These are phyloP conservation scores for Trichoderma sp. DNA, from an alignment of 2,329 filamentous ascomycete genomes.

Conservation along the genomic window DNA sequence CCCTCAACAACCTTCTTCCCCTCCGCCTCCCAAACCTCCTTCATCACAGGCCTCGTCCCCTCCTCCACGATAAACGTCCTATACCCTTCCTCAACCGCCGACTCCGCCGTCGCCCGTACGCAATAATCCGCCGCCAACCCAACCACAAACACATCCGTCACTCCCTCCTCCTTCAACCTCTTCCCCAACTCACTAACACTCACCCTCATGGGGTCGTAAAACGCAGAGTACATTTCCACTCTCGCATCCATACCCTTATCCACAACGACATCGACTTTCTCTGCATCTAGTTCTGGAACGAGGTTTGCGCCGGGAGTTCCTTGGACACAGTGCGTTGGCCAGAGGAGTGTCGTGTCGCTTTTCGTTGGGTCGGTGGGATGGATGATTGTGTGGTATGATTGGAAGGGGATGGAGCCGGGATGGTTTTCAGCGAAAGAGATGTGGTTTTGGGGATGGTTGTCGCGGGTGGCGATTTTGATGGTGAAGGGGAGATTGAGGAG, in stretches of 20 bases:
- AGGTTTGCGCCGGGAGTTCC: constrained; percentile 69
- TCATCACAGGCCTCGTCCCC: constrained; percentile 70
- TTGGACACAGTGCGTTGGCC: constrained; percentile 89
- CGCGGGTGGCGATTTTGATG: constrained; percentile 80
- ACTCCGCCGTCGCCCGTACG: constrained; percentile 75
- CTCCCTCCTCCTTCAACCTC: constrained; percentile 51
- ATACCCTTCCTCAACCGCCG: constrained; percentile 75
- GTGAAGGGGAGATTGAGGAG: constrained; percentile 71
- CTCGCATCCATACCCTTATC: constrained; percentile 72
- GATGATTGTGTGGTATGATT: constrained; percentile 59
- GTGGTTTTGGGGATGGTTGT: constrained; percentile 82
- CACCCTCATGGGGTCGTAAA: constrained; percentile 74
- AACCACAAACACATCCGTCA: constrained; percentile 81
- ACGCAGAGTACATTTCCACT: constrained; percentile 93
- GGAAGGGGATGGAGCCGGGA: constrained; percentile 62
- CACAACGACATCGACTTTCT: constrained; percentile 61
- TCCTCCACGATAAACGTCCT: constrained; percentile 74
- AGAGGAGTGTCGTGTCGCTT: constrained; percentile 67
- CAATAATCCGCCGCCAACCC: constrained; percentile 90
- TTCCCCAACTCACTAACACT: constrained; percentile 61
- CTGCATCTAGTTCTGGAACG: constrained; percentile 64
- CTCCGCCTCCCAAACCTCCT: constrained; percentile 57
- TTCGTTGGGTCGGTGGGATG: constrained; percentile 65
- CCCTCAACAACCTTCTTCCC: constrained; percentile 24
- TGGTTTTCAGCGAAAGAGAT: constrained; percentile 89